A percentile compares a stretch with the other conserved stretches of the same genome.
phyloP scores from a whole-genome alignment of 306 rosid species.

The Acacia crassicarpa region DNA sequence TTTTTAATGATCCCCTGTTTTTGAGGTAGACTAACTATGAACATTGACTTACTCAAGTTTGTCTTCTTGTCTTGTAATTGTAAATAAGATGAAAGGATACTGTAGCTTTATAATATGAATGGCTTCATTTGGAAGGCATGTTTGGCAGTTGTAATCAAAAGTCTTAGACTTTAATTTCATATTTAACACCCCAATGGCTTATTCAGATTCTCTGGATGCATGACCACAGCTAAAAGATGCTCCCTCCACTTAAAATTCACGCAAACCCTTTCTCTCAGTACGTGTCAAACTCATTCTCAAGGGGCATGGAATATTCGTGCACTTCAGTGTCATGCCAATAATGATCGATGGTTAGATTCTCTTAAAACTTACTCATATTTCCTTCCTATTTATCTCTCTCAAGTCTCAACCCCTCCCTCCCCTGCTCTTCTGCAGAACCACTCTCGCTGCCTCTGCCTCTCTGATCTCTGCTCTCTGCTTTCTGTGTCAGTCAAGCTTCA shows the following conservation, averaged over 20 bases:
- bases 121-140: not conserved
- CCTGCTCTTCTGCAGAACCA: not conserved
- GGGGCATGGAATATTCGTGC: constrained; percentile 26
- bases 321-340: not conserved
- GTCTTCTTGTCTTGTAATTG: not conserved
- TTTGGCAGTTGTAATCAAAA: not conserved
- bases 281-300: constrained; percentile 25
- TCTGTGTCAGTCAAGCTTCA: not conserved
- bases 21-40: not conserved
- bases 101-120: not conserved
- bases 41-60: not conserved
- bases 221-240: not conserved
- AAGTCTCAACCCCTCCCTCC: constrained; percentile 17
- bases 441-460: not conserved
- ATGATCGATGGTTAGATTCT: not conserved
- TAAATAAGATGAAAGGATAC: not conserved
- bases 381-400: constrained; percentile 22
- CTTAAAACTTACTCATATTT: not conserved
- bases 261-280: not conserved
- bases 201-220: not conserved
- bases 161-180: not conserved
- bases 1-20: not conserved
- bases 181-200: not conserved
- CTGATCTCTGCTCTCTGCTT: not conserved
- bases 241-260: not conserved